Evolutionary conservation across 495 filamentous ascomycete species (phyloP).

Genomic region (Penicillium macrosclerotiorum): DNA sequence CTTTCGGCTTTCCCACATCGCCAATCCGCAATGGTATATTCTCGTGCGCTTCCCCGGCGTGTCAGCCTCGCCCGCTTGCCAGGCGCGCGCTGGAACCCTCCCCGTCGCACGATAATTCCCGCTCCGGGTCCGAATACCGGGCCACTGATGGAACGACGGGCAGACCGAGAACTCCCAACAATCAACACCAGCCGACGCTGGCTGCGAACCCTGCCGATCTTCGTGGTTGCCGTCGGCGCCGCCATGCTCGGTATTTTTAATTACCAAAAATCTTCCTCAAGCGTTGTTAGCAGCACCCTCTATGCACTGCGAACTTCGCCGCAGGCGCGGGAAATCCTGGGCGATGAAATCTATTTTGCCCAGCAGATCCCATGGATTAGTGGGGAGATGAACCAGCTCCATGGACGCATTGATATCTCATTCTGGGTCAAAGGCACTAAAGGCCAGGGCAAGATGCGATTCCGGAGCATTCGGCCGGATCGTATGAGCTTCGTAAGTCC

Average conservation of each 20-base stretch:
- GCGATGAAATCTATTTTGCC: constrained; percentile 91
- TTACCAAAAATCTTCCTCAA: constrained; percentile 87
- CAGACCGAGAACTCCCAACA: constrained; percentile 74
- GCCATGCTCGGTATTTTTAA: constrained; percentile 89
- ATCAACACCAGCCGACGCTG: constrained; percentile 40
- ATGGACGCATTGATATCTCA: constrained; percentile 82
- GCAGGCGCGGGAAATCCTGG: constrained; percentile 69
- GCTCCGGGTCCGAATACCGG: constrained; percentile 52
- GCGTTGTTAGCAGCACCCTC: constrained; percentile 78
- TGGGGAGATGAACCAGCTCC: constrained; percentile 91
- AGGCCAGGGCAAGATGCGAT: constrained; percentile 69
- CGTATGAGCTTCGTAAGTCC: constrained; percentile 68
- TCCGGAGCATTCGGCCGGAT: constrained; percentile 70
- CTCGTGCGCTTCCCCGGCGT: constrained; percentile 15
- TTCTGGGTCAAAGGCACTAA: constrained; percentile 87
- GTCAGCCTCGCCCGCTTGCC: constrained; percentile 15
- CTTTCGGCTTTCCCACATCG: not conserved
- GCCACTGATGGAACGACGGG: constrained; percentile 74
- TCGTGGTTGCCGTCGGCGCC: constrained; percentile 55
- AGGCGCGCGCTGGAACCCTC: constrained; percentile 11
- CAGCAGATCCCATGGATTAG: constrained; percentile 88
- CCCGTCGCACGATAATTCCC: constrained; percentile 48
- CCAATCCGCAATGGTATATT: constrained; percentile 12
- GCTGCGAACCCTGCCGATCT: constrained; percentile 56
- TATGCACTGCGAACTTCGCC: constrained; percentile 84